These are phyloP conservation scores for Gardenia jasminoides DNA, from an alignment of 257 asterid genomes.

Conservation along the genomic window DNA sequence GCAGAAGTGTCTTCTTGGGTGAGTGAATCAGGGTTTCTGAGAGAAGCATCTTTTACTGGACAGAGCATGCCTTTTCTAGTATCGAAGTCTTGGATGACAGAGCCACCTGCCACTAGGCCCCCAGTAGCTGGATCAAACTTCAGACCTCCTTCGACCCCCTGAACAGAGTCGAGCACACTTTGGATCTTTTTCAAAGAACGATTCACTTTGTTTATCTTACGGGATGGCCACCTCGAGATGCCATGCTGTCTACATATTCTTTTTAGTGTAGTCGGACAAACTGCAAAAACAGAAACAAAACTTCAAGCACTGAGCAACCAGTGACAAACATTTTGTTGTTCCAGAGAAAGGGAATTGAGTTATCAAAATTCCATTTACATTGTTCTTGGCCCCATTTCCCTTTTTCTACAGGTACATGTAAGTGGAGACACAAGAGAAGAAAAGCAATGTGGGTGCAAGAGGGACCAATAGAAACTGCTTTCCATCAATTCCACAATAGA, in stretches of 20 bases:
- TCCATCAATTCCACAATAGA: not conserved
- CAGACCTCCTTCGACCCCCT: slow-evolving; percentile 73
- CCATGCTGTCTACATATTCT: slow-evolving; percentile 88
- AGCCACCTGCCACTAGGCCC: slow-evolving; percentile 47
- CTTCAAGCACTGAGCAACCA: not conserved
- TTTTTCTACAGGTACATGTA: not conserved
- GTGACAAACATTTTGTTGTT: not conserved
- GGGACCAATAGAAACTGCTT: not conserved
- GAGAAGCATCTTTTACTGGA: slow-evolving; percentile 22
- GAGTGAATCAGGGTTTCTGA: slow-evolving; percentile 23
- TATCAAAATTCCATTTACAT: not conserved
- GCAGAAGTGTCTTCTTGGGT: slow-evolving; percentile 23
- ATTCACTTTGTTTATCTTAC: slow-evolving; percentile 81
- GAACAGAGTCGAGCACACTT: slow-evolving; percentile 74
- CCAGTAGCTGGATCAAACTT: slow-evolving; percentile 61
- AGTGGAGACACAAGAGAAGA: not conserved
- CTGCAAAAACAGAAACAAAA: slow-evolving; percentile 35
- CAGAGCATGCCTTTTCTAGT: slow-evolving; percentile 18
- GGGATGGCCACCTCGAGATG: slow-evolving; percentile 91
- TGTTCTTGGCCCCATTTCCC: not conserved
- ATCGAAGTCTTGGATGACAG: slow-evolving; percentile 40
- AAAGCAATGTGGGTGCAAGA: not conserved
- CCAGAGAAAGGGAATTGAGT: not conserved
- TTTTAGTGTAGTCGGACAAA: slow-evolving; percentile 90
- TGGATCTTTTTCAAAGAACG: slow-evolving; percentile 77